phyloP scores from a whole-genome alignment of 2,329 filamentous ascomycete species.

The Fusarium nisikadoi region DNA sequence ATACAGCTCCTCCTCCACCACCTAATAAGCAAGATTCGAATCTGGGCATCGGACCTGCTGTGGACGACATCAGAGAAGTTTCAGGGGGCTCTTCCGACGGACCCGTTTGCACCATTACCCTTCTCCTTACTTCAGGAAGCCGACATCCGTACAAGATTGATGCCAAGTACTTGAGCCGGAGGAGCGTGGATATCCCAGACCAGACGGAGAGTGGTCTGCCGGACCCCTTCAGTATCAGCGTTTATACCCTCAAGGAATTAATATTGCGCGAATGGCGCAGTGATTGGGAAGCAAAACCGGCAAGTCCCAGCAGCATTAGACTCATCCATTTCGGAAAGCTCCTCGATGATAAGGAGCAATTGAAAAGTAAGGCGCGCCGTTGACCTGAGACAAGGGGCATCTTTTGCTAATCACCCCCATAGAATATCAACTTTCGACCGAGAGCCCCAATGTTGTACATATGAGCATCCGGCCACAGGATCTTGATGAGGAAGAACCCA shows the following conservation, averaged over 20 bases:
- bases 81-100: slow-evolving; percentile 47
- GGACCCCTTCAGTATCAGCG: slow-evolving; percentile 89
- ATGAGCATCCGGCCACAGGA: slow-evolving; percentile 93
- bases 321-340: slow-evolving; percentile 93
- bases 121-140: slow-evolving; percentile 83
- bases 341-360: slow-evolving; percentile 84
- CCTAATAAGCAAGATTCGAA: slow-evolving; percentile 50
- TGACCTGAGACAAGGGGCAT: background rate
- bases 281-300: slow-evolving; percentile 89
- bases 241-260: slow-evolving; percentile 93
- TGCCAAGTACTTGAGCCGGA: slow-evolving; percentile 83
- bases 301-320: slow-evolving; percentile 88
- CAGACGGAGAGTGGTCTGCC: slow-evolving; percentile 66
- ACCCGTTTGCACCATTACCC: slow-evolving; percentile 76
- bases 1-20: slow-evolving; percentile 41
- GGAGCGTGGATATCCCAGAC: slow-evolving; percentile 80
- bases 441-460: slow-evolving; percentile 86
- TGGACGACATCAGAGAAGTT: slow-evolving; percentile 54
- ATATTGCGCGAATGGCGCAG: slow-evolving; percentile 93
- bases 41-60: slow-evolving; percentile 57
- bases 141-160: slow-evolving; percentile 92
- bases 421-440: slow-evolving; percentile 84
- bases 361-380: slow-evolving; percentile 74
- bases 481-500: slow-evolving; percentile 82
- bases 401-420: slow-evolving; percentile 16